Evolutionary conservation across 2,329 filamentous ascomycete species (phyloP), one percentile per base, ranked within the genome.

Genomic region (Alternaria sp.): DNA sequence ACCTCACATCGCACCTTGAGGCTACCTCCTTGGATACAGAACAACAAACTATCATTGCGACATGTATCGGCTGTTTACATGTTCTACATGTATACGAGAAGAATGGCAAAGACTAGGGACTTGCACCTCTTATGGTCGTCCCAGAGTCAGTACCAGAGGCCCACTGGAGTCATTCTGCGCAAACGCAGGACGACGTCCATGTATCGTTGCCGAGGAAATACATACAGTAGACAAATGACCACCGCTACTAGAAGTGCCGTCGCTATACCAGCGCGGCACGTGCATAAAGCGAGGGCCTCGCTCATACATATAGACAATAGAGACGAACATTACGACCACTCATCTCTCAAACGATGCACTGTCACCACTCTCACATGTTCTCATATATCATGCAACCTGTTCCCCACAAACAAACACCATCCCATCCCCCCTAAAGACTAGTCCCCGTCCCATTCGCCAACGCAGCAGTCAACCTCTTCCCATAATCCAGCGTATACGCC

Each of bases 1-100:
- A 12, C 43, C 58, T n/a, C 44, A 61, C 21, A 51, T 59, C 15
- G 58, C 60, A 17, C 50, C 13, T 12, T 67, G 60, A 69, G 47
- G 44, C n/a, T 25, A 26, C 15, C 19, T 26, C 2, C 13, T 46
- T 11, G 19, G 19, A 28, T 12, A 11, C 10, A 45, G 25, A 26
- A 26, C 40, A 19, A 44, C 6, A 30, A 13, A n/a, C 25, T 12
- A 28, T 40, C 11, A 49, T 40, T 13, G 15, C 32, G n/a, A 30
- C 26, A 52, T 28, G 15, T 3, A 40, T 57, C 45, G 5, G n/a
- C 23, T 7, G 21, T 43, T n/a, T 51, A 30, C 19, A 21, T 40
- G 45, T 6, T 43, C 23, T 51, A 30, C 19, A 21, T 40, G 45
- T 6, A 23, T 6, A 40, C 4, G 3, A n/a, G 17, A 23, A 4